Evolutionary conservation across 805 yeast species (phyloP).

Genomic region (Zygoascus biomembranicola): DNA sequence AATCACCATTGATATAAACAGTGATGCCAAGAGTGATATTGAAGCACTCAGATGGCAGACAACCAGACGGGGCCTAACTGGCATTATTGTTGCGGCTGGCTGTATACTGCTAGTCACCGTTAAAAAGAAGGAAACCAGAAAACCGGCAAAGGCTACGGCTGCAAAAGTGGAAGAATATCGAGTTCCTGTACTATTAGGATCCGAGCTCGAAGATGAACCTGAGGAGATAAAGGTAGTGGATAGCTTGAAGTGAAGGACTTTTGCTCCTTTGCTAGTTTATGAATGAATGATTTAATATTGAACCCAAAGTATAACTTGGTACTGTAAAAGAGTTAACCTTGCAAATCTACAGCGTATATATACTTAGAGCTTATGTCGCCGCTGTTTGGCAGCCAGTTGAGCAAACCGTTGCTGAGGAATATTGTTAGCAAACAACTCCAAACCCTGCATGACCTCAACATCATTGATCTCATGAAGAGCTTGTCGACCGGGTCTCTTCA

Average conservation of each 20-base stretch:
- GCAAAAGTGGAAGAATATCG: constrained; percentile 17
- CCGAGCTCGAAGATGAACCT: constrained; percentile 22
- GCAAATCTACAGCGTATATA: too few relatives aligned
- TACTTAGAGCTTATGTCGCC: constrained; percentile 53
- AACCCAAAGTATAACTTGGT: too few relatives aligned
- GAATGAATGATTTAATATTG: too few relatives aligned
- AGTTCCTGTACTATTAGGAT: constrained; percentile 22
- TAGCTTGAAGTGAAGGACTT: constrained; percentile 25
- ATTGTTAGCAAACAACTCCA: constrained; percentile 62
- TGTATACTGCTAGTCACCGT: constrained; percentile 49
- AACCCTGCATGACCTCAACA: constrained; percentile 60
- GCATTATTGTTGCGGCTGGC: constrained; percentile 59
- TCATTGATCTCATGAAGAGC: constrained; percentile 45
- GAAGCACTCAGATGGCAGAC: constrained; percentile 91
- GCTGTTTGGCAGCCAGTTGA: constrained; percentile 43
- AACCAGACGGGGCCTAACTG: constrained; percentile 77
- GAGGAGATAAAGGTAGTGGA: constrained; percentile 23
- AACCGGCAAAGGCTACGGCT: constrained; percentile 4
- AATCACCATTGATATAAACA: constrained; percentile 70
- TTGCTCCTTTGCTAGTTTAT: too few relatives aligned
- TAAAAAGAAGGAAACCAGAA: constrained; percentile 24
- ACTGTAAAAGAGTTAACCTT: too few relatives aligned
- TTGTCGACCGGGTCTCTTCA: constrained; percentile 28
- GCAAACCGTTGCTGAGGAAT: constrained; percentile 63
- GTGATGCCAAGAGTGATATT: constrained; percentile 77